These are phyloP conservation scores for Aspergillus quadrilineatus DNA, from an alignment of 2,329 filamentous ascomycete genomes.

Conservation along the genomic window DNA sequence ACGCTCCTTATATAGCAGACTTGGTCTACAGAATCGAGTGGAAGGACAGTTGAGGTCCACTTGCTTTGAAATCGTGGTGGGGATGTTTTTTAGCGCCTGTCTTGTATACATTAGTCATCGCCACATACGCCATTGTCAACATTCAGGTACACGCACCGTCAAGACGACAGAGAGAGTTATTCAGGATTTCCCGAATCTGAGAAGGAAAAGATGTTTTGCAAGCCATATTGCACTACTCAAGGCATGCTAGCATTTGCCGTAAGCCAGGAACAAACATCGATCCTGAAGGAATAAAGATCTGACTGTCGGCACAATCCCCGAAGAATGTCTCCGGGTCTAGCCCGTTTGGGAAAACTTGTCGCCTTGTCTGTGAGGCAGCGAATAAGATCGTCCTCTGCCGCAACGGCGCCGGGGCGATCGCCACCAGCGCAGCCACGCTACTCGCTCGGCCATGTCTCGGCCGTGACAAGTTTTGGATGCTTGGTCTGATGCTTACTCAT, in stretches of 20 bases:
- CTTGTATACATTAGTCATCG: background rate
- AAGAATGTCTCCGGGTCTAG: slow-evolving; percentile 3
- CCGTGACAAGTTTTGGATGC: background rate
- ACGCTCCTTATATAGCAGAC: background rate
- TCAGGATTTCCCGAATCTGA: background rate
- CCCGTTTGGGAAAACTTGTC: background rate
- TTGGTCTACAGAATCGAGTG: background rate
- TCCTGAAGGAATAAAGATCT: background rate
- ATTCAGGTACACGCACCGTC: background rate
- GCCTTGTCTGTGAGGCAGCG: background rate
- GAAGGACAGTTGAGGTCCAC: background rate
- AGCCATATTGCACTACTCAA: background rate
- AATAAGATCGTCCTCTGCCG: background rate
- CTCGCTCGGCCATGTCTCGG: background rate
- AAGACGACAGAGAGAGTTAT: background rate
- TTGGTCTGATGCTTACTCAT: no score
- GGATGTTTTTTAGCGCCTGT: background rate
- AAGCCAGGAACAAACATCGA: background rate
- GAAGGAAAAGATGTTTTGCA: background rate
- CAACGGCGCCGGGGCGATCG: background rate
- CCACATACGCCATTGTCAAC: no score
- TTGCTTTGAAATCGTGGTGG: slow-evolving; percentile 10
- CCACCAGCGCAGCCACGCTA: background rate
- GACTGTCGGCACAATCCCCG: background rate
- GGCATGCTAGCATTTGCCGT: background rate